A percentile compares a stretch with the other conserved stretches of the same genome.
phyloP scores from a whole-genome alignment of 2,329 filamentous ascomycete species.

The Colletotrichum salicis region DNA sequence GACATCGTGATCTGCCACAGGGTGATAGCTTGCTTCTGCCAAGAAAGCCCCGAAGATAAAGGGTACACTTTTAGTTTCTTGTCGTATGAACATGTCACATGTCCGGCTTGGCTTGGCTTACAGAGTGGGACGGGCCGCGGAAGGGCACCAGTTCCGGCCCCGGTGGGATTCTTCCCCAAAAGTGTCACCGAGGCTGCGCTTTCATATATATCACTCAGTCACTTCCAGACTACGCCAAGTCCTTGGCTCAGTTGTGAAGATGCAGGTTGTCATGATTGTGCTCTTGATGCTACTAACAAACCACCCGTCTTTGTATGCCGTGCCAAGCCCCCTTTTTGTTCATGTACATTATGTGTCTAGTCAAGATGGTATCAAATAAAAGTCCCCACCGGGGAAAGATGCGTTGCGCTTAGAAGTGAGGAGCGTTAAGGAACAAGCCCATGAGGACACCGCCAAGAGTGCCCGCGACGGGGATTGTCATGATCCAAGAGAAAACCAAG shows the following conservation, averaged over 20 bases:
- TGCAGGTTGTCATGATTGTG: not conserved
- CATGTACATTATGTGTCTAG: constrained; percentile 29
- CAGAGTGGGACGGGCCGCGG: not conserved
- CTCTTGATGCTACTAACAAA: not conserved
- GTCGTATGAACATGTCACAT: not conserved
- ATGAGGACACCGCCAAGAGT: constrained; percentile 53
- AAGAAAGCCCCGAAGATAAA: not conserved
- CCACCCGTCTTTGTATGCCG: not conserved
- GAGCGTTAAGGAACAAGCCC: constrained; percentile 53
- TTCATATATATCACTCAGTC: not conserved
- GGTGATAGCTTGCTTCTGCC: not conserved
- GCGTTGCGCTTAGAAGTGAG: constrained; percentile 37
- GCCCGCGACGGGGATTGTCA: constrained; percentile 56
- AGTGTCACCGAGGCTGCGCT: not conserved
- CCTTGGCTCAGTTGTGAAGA: not conserved
- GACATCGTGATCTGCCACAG: not conserved
- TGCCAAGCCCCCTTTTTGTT: constrained; percentile 9
- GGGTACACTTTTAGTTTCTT: not conserved
- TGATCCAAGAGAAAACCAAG: constrained; percentile 73
- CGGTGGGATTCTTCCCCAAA: not conserved
- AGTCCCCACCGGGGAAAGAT: not conserved
- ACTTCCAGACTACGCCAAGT: not conserved
- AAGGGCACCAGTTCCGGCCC: not conserved
- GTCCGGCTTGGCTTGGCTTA: not conserved
- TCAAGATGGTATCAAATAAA: constrained; percentile 10